phyloP scores from a whole-genome alignment of 108 stramenopile species.

The Stephanodiscus minutulus region DNA sequence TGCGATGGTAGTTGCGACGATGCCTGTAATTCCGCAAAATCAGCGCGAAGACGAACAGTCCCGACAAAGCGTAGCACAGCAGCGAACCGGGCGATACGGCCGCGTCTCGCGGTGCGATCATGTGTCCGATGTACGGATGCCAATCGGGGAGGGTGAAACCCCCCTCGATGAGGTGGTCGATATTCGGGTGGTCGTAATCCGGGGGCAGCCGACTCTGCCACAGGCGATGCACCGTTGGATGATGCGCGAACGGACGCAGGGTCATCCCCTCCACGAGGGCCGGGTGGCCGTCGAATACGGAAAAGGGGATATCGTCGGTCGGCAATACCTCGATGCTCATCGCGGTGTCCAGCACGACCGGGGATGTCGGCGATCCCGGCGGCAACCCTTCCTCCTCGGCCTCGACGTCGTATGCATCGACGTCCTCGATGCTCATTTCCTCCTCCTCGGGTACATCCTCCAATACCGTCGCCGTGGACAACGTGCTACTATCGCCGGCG shows the following conservation, averaged over 20 bases:
- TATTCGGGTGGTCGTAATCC: constrained; percentile 33
- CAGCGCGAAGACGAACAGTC: neutral
- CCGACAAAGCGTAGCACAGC: constrained; percentile 14
- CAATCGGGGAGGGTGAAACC: constrained; percentile 34
- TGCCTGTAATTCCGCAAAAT: constrained; percentile 4
- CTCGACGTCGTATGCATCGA: neutral
- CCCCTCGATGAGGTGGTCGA: constrained; percentile 21
- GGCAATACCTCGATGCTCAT: neutral
- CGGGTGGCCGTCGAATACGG: constrained; percentile 29
- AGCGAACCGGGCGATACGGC: constrained; percentile 25
- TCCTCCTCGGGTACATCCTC: neutral
- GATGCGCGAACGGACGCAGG: constrained; percentile 19
- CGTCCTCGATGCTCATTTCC: neutral
- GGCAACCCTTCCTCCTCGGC: neutral
- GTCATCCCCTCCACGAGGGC: constrained; percentile 15
- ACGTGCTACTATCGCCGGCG: no score
- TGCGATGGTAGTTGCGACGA: constrained; percentile 9
- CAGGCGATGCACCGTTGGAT: constrained; percentile 26
- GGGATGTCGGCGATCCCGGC: neutral
- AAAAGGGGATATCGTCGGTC: constrained; percentile 15
- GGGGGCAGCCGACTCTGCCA: constrained; percentile 11
- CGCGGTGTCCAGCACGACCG: neutral
- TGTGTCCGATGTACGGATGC: constrained; percentile 16
- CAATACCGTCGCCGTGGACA: no score
- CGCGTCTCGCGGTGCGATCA: constrained; percentile 7